These are phyloP conservation scores for Microthlaspi erraticum DNA, from an alignment of 345 rosid species.

Conservation along the genomic window DNA sequence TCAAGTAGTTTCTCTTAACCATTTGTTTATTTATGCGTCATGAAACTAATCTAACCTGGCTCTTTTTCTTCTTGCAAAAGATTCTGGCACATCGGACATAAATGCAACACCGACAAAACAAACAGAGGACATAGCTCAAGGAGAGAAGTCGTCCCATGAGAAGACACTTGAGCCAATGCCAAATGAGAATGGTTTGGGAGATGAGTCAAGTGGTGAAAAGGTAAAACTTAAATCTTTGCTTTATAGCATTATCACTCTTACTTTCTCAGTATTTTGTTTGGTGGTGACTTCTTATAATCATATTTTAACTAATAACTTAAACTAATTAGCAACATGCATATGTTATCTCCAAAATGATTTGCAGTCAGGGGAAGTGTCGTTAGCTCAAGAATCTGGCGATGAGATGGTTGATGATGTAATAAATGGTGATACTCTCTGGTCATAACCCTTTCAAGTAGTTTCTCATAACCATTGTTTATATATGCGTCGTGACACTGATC, in stretches of 20 bases:
- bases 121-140: slow-evolving; percentile 3
- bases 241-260: not conserved
- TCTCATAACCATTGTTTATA: not conserved
- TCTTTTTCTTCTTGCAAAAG: slow-evolving; percentile 44
- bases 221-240: not conserved
- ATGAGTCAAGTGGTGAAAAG: not conserved
- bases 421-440: too few species aligned
- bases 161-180: not conserved
- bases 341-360: too few species aligned
- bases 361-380: too few species aligned
- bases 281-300: too few species aligned
- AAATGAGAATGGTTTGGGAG: not conserved
- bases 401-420: too few species aligned
- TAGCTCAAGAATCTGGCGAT: too few species aligned
- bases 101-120: slow-evolving; percentile 25
- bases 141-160: too few species aligned
- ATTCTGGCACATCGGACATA: slow-evolving; percentile 39
- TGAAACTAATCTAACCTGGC: not conserved
- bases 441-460: too few species aligned
- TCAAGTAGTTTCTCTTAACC: not conserved
- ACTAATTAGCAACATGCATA: too few species aligned
- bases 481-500: too few species aligned
- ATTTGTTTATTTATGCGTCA: not conserved
- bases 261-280: not conserved
- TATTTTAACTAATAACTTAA: too few species aligned